These are phyloP conservation scores for Penicillium canariense DNA, from an alignment of 495 filamentous ascomycete species.

Conservation along the genomic window DNA sequence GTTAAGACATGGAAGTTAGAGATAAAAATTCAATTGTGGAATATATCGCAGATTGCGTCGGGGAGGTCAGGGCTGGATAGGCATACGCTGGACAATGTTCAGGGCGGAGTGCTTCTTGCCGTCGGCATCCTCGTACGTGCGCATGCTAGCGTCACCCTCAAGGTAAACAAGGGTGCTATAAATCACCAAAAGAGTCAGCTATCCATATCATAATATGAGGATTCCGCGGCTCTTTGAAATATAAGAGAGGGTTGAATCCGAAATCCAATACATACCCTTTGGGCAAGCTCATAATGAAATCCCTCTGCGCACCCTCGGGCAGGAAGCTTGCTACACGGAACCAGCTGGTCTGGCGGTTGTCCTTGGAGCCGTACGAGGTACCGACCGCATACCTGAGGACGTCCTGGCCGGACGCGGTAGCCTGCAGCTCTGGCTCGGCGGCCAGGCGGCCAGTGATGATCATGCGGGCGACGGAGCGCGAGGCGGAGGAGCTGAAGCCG, in stretches of 20 bases:
- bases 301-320: slow-evolving; percentile 57
- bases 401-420: slow-evolving; percentile 65
- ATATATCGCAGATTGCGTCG: not conserved
- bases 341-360: slow-evolving; percentile 71
- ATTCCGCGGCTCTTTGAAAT: not conserved
- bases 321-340: slow-evolving; percentile 68
- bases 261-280: slow-evolving; percentile 71
- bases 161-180: slow-evolving; percentile 65
- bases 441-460: slow-evolving; percentile 76
- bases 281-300: slow-evolving; percentile 60
- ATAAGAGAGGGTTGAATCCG: not conserved
- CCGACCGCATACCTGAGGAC: slow-evolving; percentile 66
- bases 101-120: slow-evolving; percentile 56
- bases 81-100: slow-evolving; percentile 73
- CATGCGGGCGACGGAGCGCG: slow-evolving; percentile 53
- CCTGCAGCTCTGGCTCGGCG: slow-evolving; percentile 62
- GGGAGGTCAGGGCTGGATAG: not conserved
- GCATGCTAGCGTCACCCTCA: slow-evolving; percentile 69
- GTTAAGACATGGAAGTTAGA: slow-evolving; percentile 21
- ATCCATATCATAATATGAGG: not conserved
- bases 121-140: slow-evolving; percentile 58
- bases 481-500: slow-evolving; percentile 54
- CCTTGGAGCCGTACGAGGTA: slow-evolving; percentile 52
- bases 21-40: not conserved
- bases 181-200: slow-evolving; percentile 7